Evolutionary conservation across 495 filamentous ascomycete species (phyloP).

Genomic region (Diplogelasinospora grovesii): DNA sequence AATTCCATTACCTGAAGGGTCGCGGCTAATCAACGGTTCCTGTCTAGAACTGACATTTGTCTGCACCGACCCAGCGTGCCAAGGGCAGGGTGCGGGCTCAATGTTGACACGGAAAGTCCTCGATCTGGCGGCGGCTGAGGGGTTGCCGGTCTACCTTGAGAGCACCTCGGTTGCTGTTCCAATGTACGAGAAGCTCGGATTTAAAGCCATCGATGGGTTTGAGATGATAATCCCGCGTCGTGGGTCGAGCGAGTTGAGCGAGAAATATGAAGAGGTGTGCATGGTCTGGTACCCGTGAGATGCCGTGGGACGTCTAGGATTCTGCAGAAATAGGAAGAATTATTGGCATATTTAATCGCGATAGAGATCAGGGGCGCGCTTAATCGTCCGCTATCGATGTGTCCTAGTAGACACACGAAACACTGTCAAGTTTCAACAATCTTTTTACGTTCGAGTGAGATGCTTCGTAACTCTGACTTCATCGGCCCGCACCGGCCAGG

Average conservation of each 20-base stretch:
- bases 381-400: too few relatives aligned
- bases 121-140: conserved; percentile 26
- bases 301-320: too few relatives aligned
- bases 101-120: conserved; percentile 31
- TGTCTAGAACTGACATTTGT: conserved; percentile 35
- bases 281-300: conserved; percentile 27
- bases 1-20: too few relatives aligned
- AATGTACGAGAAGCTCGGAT: conserved; percentile 39
- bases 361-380: too few relatives aligned
- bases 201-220: conserved; percentile 22
- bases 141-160: conserved; percentile 37
- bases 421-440: too few relatives aligned
- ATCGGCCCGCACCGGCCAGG: conserved; percentile 6
- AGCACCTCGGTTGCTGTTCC: conserved; percentile 32
- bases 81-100: conserved; percentile 35
- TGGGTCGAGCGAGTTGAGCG: background rate
- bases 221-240: conserved; percentile 22
- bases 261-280: conserved; percentile 24
- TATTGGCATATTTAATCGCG: too few relatives aligned
- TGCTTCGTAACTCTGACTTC: background rate
- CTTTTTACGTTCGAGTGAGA: too few relatives aligned
- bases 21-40: background rate
- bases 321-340: too few relatives aligned
- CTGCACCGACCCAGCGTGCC: conserved; percentile 35
- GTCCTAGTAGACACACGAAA: too few relatives aligned